A percentile compares a stretch with the other conserved stretches of the same genome.
These are phyloP conservation scores for Pterulicium gracile DNA, from an alignment of 1,284 basidiomycete genomes.

Conservation along the genomic window DNA sequence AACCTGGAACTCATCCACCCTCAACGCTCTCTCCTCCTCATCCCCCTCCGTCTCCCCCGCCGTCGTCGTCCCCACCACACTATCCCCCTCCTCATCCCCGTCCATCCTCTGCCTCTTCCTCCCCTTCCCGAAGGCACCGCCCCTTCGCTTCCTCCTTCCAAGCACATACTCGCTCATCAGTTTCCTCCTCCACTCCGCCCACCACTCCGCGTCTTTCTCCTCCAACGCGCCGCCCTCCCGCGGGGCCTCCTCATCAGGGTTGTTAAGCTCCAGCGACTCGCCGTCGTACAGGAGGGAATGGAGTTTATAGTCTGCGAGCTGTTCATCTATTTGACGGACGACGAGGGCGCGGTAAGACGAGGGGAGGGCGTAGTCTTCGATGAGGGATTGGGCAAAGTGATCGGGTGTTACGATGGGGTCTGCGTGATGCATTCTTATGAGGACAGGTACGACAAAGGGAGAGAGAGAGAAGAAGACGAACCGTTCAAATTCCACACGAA, in stretches of 20 bases:
- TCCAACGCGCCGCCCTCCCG: slow-evolving; percentile 36
- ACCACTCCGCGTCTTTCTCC: slow-evolving; percentile 49
- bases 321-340: slow-evolving; percentile 79
- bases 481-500: slow-evolving; percentile 96
- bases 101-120: slow-evolving; percentile 21
- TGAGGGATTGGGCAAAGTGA: slow-evolving; percentile 79
- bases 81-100: slow-evolving; percentile 16
- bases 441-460: slow-evolving; percentile 7
- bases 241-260: slow-evolving; percentile 18
- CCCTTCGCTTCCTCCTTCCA: slow-evolving; percentile 21
- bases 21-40: slow-evolving; percentile 27
- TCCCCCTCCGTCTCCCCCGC: slow-evolving; percentile 22
- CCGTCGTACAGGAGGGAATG: slow-evolving; percentile 41
- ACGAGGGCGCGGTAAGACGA: slow-evolving; percentile 67
- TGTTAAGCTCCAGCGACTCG: slow-evolving; percentile 24
- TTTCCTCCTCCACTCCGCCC: slow-evolving; percentile 58
- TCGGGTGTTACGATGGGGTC: slow-evolving; percentile 87
- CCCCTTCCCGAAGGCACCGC: slow-evolving; percentile 13
- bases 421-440: slow-evolving; percentile 17
- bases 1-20: slow-evolving; percentile 34
- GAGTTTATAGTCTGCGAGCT: slow-evolving; percentile 70
- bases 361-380: slow-evolving; percentile 85
- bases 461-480: slow-evolving; percentile 17
- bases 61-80: slow-evolving; percentile 20
- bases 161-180: slow-evolving; percentile 26